Evolutionary conservation across 148 eudicot species (phyloP), one percentile per base, ranked within the genome.

Genomic region (Agrostemma githago): DNA sequence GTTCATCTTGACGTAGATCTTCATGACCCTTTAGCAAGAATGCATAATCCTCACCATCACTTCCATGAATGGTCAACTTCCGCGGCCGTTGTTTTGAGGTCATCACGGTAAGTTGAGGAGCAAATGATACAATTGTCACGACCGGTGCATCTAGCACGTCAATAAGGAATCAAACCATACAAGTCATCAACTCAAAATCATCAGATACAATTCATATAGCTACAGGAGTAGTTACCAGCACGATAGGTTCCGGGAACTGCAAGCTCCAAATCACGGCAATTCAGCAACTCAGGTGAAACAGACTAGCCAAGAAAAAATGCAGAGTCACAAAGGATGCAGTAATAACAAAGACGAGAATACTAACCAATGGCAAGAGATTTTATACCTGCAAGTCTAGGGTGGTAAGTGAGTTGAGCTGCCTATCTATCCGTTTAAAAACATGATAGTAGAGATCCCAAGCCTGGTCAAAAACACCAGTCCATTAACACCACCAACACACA

Each of bases 361-460:
- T 26, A 76, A 58, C 8, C 54, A 12, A 1, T 7, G 4, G 58
- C 56, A 42, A 70, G 5, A 62, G 40, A 39, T 72, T 73, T 59
- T 84, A 81, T 90, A 77, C 99, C 96, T 92, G 96, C 51, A 96
- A 83, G 82, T 96, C 99, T 63, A 96, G 84, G 51, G 91, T 90
- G 39, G 96, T 96, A 63, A 96, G 89, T 58, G 90, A 80, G 34
- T 86, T 89, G 70, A 96, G 99, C 83, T 96, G 99, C 85, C 92
- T 85, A 83, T 96, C 97, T 70, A 96, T 92, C 76, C 96, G 86
- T 78, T 86, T 85, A 83, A 92, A 92, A 26, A 92, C 97, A 82
- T 96, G 99, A 80, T 96, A 92, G 82, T 96, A 96, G 62, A 96
- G 90, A 88, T 96, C 99, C 99, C 99, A 96, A 61, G 99, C 99